Percentiles rank a stretch among this genome's conserved stretches.
Evolutionary conservation across 75 land plant species (phyloP).

Genomic region (Isoetes taiwanensis): DNA sequence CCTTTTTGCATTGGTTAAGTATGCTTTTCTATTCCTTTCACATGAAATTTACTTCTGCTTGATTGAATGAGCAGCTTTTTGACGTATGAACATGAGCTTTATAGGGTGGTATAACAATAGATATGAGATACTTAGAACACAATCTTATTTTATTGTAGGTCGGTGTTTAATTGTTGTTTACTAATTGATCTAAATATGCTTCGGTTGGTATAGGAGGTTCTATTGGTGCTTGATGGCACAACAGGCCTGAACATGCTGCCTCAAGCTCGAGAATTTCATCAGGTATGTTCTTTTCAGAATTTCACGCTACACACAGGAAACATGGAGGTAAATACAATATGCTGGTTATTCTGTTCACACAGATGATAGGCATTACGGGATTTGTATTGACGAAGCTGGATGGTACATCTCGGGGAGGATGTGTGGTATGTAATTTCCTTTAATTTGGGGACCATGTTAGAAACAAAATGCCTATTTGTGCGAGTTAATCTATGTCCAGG

Average conservation of each 20-base stretch:
- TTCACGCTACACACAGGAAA: too few relatives aligned
- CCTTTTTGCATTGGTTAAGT: too few relatives aligned
- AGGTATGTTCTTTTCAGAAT: constrained; percentile 45
- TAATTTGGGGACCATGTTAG: background rate
- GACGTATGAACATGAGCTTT: background rate
- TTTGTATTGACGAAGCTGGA: constrained; percentile 91
- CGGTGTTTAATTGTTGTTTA: background rate
- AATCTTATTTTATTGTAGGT: too few relatives aligned
- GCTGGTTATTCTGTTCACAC: background rate
- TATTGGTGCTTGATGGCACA: constrained; percentile 89
- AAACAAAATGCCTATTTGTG: background rate
- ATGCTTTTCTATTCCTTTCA: too few relatives aligned
- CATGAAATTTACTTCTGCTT: too few relatives aligned
- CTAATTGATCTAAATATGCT: background rate
- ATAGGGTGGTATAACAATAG: background rate
- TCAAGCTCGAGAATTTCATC: constrained; percentile 96
- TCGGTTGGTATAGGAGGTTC: constrained; percentile 58
- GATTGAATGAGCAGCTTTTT: too few relatives aligned
- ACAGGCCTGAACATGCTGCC: constrained; percentile 98
- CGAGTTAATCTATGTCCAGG: constrained; percentile 29
- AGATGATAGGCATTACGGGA: constrained; percentile 96
- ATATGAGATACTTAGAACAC: background rate
- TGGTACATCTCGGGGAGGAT: constrained; percentile 96
- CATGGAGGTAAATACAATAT: background rate
- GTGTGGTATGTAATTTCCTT: constrained; percentile 67